Conservation (phyloP, 345 rosid species). For the Eucalyptus marginata region DNA sequence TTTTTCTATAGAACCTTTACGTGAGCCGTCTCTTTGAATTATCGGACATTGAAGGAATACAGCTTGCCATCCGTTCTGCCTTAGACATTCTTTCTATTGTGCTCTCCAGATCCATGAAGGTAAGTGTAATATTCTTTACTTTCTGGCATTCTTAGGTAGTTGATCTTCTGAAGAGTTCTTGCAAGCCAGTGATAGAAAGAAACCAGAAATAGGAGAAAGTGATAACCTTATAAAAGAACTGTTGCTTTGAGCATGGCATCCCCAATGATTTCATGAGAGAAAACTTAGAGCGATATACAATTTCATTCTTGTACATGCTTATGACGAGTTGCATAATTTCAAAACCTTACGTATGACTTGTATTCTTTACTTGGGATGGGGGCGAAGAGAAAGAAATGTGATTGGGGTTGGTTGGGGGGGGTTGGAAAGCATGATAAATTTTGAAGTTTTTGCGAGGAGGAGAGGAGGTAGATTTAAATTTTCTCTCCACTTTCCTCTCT, state of each 20-base stretch:
- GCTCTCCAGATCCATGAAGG: slow-evolving; percentile 62
- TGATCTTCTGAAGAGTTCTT: neutral
- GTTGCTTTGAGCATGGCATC: neutral
- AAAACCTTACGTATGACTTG: neutral
- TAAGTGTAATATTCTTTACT: slow-evolving; percentile 1
- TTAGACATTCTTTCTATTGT: slow-evolving; percentile 46
- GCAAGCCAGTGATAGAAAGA: neutral
- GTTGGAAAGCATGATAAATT: neutral
- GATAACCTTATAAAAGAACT: neutral
- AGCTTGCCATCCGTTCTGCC: slow-evolving; percentile 63
- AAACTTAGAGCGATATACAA: neutral
- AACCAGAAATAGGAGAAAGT: neutral
- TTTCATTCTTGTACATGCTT: neutral
- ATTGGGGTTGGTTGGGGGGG: neutral
- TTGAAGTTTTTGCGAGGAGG: neutral
- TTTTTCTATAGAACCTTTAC: slow-evolving; percentile 48
- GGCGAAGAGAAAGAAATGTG: neutral
- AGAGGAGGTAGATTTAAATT: neutral
- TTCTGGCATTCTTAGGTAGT: neutral
- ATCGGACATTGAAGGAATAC: slow-evolving; percentile 75
- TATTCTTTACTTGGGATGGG: neutral
- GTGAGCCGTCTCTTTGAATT: slow-evolving; percentile 51
- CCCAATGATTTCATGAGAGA: neutral
- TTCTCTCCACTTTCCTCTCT: neutral
- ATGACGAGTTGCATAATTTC: neutral